Base-by-base conservation (phyloP, 345 rosid genomes). In the Eucalyptus brandiana region DNA sequence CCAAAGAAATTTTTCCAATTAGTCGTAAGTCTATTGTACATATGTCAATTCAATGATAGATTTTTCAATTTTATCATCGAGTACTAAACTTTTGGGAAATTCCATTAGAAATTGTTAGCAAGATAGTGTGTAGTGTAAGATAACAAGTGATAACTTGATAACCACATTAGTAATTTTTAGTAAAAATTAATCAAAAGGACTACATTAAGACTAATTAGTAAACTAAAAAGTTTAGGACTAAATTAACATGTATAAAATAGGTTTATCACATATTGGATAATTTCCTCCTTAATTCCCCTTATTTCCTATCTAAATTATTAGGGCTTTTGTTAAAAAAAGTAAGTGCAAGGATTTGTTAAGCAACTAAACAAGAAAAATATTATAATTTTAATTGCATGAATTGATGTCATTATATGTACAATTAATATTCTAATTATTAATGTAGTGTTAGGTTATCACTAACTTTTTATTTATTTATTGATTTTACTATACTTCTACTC, bases 401-500 rank as follows among this genome's bases (percentile, higher is more conserved):
- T 15, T 65, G 11, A 11, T 2, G 3, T 15, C 18, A 8, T 65
- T 7, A n/a, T n/a, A 62, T 6, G 9, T 30, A 62, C 9, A 30
- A 62, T 62, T 8, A 4, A 30, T 6, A 14, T 62, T 28, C 4
- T 62, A 28, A 62, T 53, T 53, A 53, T 53, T 53, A 56, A 56
- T 24, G 4, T 56, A 56, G 14, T 23, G 62, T 23, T 56, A 56
- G 62, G 30, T 56, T 2, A 56, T 56, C 62, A 24, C 6, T 8
- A 0, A 62, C 58, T 53, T 53, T 53, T 19, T 4, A 7, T 3
- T 6, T 16, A 6, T 51, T 18, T 32, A 18, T 67, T 6, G 11
- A 53, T 53, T 53, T 5, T 53, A 21, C 26, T 53, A 0, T 8
- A 53, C 1, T 21, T 0, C 1, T 4, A 53, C 0, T 53, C 5